Conservation (phyloP, 2,329 filamentous ascomycete species). For the Ophiocordyceps robertsii region DNA sequence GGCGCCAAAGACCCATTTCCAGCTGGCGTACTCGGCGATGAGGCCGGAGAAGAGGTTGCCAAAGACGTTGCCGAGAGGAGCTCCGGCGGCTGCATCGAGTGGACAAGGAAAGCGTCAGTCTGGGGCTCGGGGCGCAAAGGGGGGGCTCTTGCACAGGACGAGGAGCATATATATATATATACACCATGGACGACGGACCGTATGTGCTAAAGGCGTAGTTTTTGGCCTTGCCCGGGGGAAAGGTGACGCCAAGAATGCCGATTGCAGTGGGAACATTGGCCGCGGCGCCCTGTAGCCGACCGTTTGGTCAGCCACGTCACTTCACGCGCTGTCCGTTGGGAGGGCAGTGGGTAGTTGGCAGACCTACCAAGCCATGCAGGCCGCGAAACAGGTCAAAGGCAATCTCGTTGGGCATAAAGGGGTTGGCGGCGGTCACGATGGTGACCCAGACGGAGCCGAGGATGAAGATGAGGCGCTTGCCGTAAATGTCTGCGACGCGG, state of each 20-base stretch:
- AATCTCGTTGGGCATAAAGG: constrained; percentile 54
- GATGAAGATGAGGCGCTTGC: constrained; percentile 52
- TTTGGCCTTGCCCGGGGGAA: constrained; percentile 53
- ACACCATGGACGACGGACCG: too few species aligned
- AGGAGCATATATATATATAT: too few species aligned
- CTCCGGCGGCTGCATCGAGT: constrained; percentile 39
- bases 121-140: too few species aligned
- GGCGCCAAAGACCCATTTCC: constrained; percentile 57
- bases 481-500: constrained; percentile 52
- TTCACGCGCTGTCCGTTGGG: too few species aligned
- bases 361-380: constrained; percentile 48
- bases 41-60: constrained; percentile 53
- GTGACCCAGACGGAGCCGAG: constrained; percentile 51
- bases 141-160: too few species aligned
- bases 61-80: constrained; percentile 49
- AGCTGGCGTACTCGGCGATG: constrained; percentile 46
- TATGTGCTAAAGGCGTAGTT: constrained; percentile 58
- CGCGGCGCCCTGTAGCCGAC: constrained; percentile 38
- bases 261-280: constrained; percentile 60
- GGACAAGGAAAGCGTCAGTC: background rate
- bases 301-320: background rate
- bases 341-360: too few species aligned
- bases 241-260: constrained; percentile 55
- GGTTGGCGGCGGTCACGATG: constrained; percentile 41
- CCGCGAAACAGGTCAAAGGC: constrained; percentile 54